These are phyloP conservation scores for Coccomyxa sp. DNA, from an alignment of 139 green algal species.

Conservation along the genomic window DNA sequence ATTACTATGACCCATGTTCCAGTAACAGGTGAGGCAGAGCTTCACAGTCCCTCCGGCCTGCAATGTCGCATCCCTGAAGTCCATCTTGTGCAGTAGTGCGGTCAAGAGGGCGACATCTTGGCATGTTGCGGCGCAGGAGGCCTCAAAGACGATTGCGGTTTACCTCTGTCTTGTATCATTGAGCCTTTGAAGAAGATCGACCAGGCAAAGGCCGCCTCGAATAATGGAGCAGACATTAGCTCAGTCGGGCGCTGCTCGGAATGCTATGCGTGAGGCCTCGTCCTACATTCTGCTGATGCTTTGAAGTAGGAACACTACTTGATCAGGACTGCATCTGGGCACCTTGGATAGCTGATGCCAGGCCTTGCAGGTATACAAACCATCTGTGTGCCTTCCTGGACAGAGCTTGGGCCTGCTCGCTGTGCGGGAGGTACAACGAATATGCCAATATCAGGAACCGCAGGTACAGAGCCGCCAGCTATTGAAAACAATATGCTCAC, in stretches of 20 bases:
- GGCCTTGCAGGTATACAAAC: constrained; percentile 60
- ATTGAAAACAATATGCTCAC: not conserved
- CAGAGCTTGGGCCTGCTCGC: constrained; percentile 53
- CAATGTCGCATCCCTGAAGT: too few relatives aligned
- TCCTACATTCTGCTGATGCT: not conserved
- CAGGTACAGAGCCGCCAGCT: constrained; percentile 10
- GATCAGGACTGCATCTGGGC: not conserved
- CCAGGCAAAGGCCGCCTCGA: constrained; percentile 7
- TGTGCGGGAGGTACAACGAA: constrained; percentile 64
- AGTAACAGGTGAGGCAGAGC: too few relatives aligned
- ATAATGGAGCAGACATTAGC: not conserved
- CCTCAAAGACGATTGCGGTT: constrained; percentile 52
- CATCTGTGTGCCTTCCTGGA: constrained; percentile 46
- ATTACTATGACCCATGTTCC: too few relatives aligned
- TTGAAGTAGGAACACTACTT: not conserved
- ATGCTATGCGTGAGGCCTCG: constrained; percentile 48
- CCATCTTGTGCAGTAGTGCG: too few relatives aligned
- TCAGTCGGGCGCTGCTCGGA: constrained; percentile 58
- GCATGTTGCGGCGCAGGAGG: too few relatives aligned
- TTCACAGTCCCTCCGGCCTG: too few relatives aligned
- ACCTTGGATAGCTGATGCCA: not conserved
- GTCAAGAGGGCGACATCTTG: too few relatives aligned
- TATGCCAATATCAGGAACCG: constrained; percentile 15
- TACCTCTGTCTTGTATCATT: constrained; percentile 58
- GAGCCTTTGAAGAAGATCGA: constrained; percentile 40